Conservation (phyloP, 805 yeast species). For the Grigorovia humatica region DNA sequence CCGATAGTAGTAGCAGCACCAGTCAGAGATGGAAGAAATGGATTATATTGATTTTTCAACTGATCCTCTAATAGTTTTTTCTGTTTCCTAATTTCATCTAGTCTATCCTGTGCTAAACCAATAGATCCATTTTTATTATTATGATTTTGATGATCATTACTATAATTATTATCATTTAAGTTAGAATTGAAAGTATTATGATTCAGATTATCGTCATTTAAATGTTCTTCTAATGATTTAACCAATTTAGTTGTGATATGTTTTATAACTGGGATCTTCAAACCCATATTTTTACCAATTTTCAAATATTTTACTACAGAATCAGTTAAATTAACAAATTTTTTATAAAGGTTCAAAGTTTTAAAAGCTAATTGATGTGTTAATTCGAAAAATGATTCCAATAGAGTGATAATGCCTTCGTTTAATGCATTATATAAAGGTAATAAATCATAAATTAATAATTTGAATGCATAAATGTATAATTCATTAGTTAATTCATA, state of each 20-base stretch:
- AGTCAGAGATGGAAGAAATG: slow-evolving; percentile 23
- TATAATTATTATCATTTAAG: neutral
- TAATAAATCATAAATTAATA: slow-evolving; percentile 82
- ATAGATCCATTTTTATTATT: neutral
- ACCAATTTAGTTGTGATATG: slow-evolving; percentile 96
- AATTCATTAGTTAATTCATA: slow-evolving; percentile 78
- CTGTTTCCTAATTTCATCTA: slow-evolving; percentile 28
- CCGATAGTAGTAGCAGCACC: slow-evolving; percentile 5
- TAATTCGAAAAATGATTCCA: slow-evolving; percentile 94
- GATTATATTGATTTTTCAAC: slow-evolving; percentile 25
- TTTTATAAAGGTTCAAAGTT: slow-evolving; percentile 73
- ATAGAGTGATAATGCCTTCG: slow-evolving; percentile 88
- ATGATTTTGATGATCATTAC: too few relatives aligned
- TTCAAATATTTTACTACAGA: slow-evolving; percentile 81
- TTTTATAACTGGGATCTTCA: slow-evolving; percentile 89
- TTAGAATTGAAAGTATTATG: slow-evolving; percentile 12
- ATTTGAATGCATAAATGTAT: slow-evolving; percentile 69
- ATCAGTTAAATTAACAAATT: slow-evolving; percentile 75
- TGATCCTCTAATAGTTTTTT: slow-evolving; percentile 25
- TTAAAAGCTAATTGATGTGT: slow-evolving; percentile 76
- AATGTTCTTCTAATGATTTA: slow-evolving; percentile 75
- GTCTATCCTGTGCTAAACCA: slow-evolving; percentile 22
- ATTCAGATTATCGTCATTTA: slow-evolving; percentile 58
- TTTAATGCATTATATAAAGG: slow-evolving; percentile 81
- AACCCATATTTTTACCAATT: slow-evolving; percentile 81